phyloP scores from a whole-genome alignment of 257 asterid genomes.

The Solanum sitiens region DNA sequence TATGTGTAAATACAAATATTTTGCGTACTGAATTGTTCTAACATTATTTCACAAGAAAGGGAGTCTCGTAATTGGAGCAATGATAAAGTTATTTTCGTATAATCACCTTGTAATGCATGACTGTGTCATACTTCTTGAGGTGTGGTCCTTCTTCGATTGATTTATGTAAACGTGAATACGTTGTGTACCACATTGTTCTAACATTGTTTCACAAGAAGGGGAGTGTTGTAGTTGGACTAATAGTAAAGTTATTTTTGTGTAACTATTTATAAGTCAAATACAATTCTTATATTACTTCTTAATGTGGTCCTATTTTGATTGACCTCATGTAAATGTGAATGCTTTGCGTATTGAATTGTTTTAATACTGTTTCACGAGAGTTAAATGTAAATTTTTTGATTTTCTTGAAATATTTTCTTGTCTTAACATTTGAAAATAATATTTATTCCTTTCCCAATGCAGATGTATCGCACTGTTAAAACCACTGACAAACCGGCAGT shows the following conservation, averaged over 20 bases:
- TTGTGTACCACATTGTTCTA: background rate
- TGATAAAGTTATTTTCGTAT: background rate
- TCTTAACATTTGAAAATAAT: background rate
- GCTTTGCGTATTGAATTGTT: background rate
- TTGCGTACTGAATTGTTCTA: no score
- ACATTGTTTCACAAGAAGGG: background rate
- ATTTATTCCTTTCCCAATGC: constrained; percentile 26
- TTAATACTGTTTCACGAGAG: background rate
- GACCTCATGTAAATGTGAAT: background rate
- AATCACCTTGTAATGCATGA: background rate
- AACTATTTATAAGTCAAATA: background rate
- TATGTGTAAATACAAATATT: no score
- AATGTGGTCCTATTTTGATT: background rate
- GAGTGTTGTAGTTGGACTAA: background rate
- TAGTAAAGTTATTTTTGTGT: background rate
- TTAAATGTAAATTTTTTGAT: background rate
- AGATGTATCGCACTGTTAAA: constrained; percentile 96
- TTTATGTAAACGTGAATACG: background rate
- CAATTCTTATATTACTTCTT: background rate
- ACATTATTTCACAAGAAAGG: background rate
- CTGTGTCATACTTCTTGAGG: no score
- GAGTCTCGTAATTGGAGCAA: background rate
- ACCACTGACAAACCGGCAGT: constrained; percentile 93
- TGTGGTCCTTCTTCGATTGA: background rate
- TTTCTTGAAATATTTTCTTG: background rate